These are phyloP conservation scores for Leccinum ochraceum DNA, from an alignment of 768 basidiomycete genomes.

Conservation along the genomic window DNA sequence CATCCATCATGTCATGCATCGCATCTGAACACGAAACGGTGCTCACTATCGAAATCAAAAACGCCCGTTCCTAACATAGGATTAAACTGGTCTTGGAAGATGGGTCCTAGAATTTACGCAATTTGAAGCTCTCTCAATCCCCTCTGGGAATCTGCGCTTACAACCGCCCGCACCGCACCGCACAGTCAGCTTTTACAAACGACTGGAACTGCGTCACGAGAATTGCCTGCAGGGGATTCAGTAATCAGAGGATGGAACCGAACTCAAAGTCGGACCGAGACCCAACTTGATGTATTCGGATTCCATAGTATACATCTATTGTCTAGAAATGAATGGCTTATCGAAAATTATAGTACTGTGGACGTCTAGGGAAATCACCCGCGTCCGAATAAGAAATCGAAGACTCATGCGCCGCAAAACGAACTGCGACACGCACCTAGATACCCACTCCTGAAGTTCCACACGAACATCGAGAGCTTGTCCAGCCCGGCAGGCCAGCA, in stretches of 20 bases:
- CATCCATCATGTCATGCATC: not conserved
- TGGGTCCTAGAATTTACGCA: not conserved
- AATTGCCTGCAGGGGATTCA: slow-evolving; percentile 31
- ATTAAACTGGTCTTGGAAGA: slow-evolving; percentile 21
- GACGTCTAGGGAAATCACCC: not conserved
- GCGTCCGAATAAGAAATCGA: not conserved
- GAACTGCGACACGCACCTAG: slow-evolving; percentile 37
- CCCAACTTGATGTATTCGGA: slow-evolving; percentile 40
- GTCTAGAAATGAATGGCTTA: not conserved
- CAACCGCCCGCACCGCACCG: slow-evolving; percentile 35
- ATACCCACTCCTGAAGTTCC: slow-evolving; percentile 47
- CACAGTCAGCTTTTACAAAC: slow-evolving; percentile 39
- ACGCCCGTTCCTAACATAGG: slow-evolving; percentile 40
- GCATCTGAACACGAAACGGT: not conserved
- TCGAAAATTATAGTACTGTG: not conserved
- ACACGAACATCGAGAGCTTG: slow-evolving; percentile 39
- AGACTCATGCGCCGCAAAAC: not conserved
- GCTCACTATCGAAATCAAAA: slow-evolving; percentile 41
- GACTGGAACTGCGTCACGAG: slow-evolving; percentile 39
- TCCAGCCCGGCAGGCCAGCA: slow-evolving; percentile 48
- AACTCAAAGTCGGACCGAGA: not conserved
- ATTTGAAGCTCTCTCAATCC: too few relatives aligned
- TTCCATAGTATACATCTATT: slow-evolving; percentile 39
- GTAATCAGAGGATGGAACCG: not conserved
- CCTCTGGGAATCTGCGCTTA: not conserved